Percentiles rank a stretch among this genome's conserved stretches.
These are phyloP conservation scores for Dendrothele bispora DNA, from an alignment of 768 basidiomycete species.

Conservation along the genomic window DNA sequence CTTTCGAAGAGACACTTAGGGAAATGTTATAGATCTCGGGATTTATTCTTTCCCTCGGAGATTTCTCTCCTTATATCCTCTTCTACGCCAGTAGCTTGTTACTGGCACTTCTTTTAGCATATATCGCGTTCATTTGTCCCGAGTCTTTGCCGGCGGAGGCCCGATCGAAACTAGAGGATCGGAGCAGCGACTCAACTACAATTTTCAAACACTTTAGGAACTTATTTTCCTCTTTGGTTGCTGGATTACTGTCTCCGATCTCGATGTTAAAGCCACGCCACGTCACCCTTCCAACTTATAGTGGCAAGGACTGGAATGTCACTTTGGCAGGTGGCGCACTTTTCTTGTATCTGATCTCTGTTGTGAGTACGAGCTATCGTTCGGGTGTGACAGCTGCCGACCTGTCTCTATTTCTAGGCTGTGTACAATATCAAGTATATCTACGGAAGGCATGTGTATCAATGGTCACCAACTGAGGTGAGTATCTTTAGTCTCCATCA, in stretches of 20 bases:
- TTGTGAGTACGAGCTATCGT: conserved; percentile 40
- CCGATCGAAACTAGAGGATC: conserved; percentile 7
- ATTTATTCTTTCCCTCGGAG: no score
- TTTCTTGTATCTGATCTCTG: conserved; percentile 63
- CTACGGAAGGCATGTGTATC: conserved; percentile 71
- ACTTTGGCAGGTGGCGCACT: conserved; percentile 63
- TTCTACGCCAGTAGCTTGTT: conserved; percentile 45
- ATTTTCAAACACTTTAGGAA: conserved; percentile 25
- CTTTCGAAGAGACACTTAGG: no score
- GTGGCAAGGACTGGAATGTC: conserved; percentile 70
- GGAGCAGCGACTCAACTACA: conserved; percentile 17
- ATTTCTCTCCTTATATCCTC: conserved; percentile 50
- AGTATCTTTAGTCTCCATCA: no score
- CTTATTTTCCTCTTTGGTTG: conserved; percentile 33
- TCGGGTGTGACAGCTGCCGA: background rate
- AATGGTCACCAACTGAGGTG: conserved; percentile 65
- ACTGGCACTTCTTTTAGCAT: conserved; percentile 34
- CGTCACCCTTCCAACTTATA: conserved; percentile 33
- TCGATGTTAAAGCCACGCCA: conserved; percentile 64
- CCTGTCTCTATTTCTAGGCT: conserved; percentile 39
- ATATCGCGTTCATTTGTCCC: conserved; percentile 46
- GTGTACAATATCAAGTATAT: conserved; percentile 75
- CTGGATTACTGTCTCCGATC: conserved; percentile 60
- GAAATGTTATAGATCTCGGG: no score
- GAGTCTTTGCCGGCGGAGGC: conserved; percentile 43